phyloP scores from a whole-genome alignment of 768 basidiomycete genomes.

The Cytidiella melzeri region DNA sequence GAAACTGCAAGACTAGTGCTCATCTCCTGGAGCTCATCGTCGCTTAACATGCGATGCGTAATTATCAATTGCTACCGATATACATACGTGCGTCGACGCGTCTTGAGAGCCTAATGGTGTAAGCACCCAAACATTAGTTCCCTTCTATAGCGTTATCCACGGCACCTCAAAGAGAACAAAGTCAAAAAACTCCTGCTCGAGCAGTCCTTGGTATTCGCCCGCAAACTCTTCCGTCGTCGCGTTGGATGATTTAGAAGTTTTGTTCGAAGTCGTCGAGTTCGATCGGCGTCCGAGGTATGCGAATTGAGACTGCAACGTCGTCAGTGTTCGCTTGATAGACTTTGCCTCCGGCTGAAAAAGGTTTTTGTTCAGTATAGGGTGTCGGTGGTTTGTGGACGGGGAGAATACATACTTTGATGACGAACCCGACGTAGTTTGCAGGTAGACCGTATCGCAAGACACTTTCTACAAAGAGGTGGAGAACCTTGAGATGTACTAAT shows the following conservation, averaged over 20 bases:
- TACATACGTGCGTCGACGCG: neutral
- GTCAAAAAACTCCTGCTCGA: constrained; percentile 96
- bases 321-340: constrained; percentile 71
- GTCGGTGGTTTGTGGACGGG: neutral
- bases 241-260: constrained; percentile 44
- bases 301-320: constrained; percentile 70
- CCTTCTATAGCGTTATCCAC: constrained; percentile 64
- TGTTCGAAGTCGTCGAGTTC: constrained; percentile 9
- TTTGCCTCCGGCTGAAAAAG: constrained; percentile 76
- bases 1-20: no score
- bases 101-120: neutral
- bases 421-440: constrained; percentile 78
- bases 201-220: constrained; percentile 86
- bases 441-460: constrained; percentile 94
- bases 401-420: constrained; percentile 57
- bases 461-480: constrained; percentile 90
- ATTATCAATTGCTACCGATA: neutral
- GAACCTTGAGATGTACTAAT: constrained; percentile 86
- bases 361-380: neutral
- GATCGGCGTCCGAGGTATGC: constrained; percentile 70
- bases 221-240: constrained; percentile 56
- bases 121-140: neutral
- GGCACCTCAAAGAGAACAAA: constrained; percentile 94
- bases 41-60: no score
- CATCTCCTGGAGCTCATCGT: no score